Base-by-base conservation (phyloP, 1,284 basidiomycete genomes). In the Ceratobasidium sp. region DNA sequence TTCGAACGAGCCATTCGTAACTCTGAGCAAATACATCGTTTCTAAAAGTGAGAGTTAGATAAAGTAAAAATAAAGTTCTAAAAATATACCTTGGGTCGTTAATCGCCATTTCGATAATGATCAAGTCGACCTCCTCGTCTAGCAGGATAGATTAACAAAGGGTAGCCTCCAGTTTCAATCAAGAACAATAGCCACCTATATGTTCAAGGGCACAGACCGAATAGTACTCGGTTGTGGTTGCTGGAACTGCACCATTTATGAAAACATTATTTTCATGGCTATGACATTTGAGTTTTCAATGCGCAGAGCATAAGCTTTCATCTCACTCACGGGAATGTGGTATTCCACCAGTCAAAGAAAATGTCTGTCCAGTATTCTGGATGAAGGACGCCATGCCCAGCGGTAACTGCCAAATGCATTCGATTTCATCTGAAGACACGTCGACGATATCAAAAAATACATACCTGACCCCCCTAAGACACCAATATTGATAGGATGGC, bases 91-190 rank as follows among this genome's bases (percentile, higher is more conserved):
- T 50, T 57, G 72, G 75, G 65, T 76, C 75, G 57, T 76, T 76
- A 48, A 76, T 76, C 12, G 74, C 72, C 41, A 76, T 62, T 57
- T 76, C 75, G 34, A 75, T 69, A 32, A 76, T 61, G 41, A 76
- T 67, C 5, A 76, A 48, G 50, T 76, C 75, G 14, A 75, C 73
- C 16, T 76, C 75, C 46, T 73, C 55, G 30, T 74, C 69, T 46
- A 58, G 36, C 32, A 16, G 36, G 28, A 1, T 1, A 32, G n/a
- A 23, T 53, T 28, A 53, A 53, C 12, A 46, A 18, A 6, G 34
- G 26, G 9, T 34, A 12, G 12, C 2, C 9, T 8, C 43, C 3
- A 23, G 9, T 32, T n/a, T 48, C 30, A 43, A 41, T 48, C 30
- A 43, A 41, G 39, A 9, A 62, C 12, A 36, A 16, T 43, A 43